phyloP scores from a whole-genome alignment of 2,329 filamentous ascomycete genomes.

The Hymenotorrendiella dingleyae region DNA sequence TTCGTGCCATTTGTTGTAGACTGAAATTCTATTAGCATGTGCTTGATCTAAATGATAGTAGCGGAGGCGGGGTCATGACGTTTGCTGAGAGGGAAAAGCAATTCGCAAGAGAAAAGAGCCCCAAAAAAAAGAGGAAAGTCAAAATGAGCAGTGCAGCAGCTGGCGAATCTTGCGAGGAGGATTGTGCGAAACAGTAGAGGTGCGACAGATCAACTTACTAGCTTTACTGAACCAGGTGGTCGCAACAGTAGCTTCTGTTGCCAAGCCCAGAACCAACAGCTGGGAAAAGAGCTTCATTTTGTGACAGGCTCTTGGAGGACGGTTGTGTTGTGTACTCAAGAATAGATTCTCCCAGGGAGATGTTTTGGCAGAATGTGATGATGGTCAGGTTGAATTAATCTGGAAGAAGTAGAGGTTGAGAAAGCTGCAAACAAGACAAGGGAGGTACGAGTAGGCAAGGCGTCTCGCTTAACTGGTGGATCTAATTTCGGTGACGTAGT shows the following conservation, averaged over 20 bases:
- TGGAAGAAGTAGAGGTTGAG: too few species aligned
- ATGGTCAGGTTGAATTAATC: too few species aligned
- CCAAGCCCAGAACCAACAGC: conserved; percentile 65
- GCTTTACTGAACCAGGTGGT: conserved; percentile 83
- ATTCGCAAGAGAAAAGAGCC: not conserved
- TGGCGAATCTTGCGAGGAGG: conserved; percentile 4
- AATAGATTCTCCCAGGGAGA: too few species aligned
- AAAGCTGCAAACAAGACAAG: too few species aligned
- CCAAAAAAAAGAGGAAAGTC: not conserved
- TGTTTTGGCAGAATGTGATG: too few species aligned
- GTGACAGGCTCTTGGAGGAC: too few species aligned
- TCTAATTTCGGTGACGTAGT: too few species aligned
- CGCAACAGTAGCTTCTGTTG: conserved; percentile 62
- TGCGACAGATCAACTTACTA: conserved; percentile 49
- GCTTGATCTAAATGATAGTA: not conserved
- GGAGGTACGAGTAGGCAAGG: too few species aligned
- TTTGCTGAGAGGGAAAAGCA: not conserved
- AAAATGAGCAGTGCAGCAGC: not conserved
- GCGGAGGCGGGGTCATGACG: conserved; percentile 1
- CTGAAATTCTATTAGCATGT: conserved; percentile 41
- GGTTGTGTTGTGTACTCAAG: too few species aligned
- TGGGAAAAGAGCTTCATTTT: conserved; percentile 74
- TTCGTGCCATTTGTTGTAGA: conserved; percentile 98
- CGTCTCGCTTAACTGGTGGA: too few species aligned
- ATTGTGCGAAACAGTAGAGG: conserved; percentile 5